phyloP scores from a whole-genome alignment of 345 rosid species.

The Pelargonium nanum region DNA sequence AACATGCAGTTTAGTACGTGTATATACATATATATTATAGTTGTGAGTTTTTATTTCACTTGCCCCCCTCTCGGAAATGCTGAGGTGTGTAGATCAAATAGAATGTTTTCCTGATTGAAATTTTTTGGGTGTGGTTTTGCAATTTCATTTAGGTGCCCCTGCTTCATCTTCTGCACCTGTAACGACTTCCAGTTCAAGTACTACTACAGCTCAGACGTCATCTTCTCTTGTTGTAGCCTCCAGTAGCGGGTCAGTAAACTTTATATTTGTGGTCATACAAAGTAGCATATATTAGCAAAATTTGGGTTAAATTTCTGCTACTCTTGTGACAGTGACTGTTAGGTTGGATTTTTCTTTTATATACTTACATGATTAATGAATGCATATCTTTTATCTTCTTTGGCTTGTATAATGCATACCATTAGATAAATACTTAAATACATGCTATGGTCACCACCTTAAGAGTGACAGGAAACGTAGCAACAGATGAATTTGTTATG shows the following conservation, averaged over 20 bases:
- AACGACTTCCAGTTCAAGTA: constrained; percentile 30
- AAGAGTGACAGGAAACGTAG: background rate
- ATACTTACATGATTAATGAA: no score
- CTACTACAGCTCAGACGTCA: constrained; percentile 39
- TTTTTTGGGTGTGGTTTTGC: background rate
- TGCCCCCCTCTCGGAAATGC: no score
- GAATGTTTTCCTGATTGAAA: background rate
- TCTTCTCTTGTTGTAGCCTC: constrained; percentile 53
- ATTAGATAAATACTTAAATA: background rate
- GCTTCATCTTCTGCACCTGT: constrained; percentile 41
- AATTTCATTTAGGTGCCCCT: constrained; percentile 35
- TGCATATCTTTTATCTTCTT: background rate
- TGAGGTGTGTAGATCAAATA: background rate
- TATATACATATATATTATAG: no score
- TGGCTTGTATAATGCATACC: background rate
- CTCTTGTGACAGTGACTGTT: background rate
- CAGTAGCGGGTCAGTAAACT: constrained; percentile 61
- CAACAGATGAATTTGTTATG: background rate
- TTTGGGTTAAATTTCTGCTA: background rate
- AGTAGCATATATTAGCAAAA: background rate
- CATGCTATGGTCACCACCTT: background rate
- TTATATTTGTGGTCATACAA: background rate
- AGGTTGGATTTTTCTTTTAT: background rate
- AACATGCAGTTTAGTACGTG: background rate
- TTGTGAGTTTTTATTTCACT: no score